Evolutionary conservation across 2,329 filamentous ascomycete species (phyloP).

Genomic region (Lasiodiplodia citricola): DNA sequence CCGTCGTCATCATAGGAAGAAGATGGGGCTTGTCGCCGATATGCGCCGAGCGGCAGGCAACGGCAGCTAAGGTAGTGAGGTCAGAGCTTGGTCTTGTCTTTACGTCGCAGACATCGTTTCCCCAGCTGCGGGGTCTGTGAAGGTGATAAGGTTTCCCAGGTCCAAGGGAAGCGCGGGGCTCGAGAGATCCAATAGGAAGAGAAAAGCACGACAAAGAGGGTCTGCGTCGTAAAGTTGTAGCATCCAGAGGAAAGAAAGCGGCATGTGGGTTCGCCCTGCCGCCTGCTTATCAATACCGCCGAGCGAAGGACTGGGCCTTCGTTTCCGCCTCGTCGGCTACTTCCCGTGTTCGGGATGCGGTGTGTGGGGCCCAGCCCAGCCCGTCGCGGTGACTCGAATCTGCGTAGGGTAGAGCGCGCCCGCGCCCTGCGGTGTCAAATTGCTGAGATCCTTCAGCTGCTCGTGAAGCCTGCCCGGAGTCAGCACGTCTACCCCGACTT

Average conservation of each 20-base stretch:
- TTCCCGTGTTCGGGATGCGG: constrained; percentile 1
- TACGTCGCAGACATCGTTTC: neutral
- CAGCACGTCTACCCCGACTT: neutral
- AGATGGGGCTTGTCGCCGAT: neutral
- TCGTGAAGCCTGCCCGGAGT: neutral
- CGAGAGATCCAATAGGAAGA: neutral
- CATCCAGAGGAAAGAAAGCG: neutral
- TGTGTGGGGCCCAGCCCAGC: neutral
- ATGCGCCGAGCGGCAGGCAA: neutral
- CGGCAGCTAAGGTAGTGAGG: neutral
- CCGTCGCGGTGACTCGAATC: constrained; percentile 1
- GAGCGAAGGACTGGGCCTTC: neutral
- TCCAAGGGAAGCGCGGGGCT: neutral
- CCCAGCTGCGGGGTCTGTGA: neutral
- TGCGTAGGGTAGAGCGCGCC: no score
- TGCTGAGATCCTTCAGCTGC: neutral
- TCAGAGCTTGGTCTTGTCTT: neutral
- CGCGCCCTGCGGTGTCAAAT: constrained; percentile 5
- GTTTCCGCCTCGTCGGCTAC: neutral
- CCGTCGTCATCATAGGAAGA: neutral
- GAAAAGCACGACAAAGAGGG: neutral
- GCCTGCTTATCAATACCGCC: constrained; percentile 17
- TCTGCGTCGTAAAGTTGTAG: neutral
- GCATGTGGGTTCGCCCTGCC: constrained; percentile 2
- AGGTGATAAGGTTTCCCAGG: neutral